Conservation (phyloP, 805 yeast genomes). For the Sugiyamaella smithiae region DNA sequence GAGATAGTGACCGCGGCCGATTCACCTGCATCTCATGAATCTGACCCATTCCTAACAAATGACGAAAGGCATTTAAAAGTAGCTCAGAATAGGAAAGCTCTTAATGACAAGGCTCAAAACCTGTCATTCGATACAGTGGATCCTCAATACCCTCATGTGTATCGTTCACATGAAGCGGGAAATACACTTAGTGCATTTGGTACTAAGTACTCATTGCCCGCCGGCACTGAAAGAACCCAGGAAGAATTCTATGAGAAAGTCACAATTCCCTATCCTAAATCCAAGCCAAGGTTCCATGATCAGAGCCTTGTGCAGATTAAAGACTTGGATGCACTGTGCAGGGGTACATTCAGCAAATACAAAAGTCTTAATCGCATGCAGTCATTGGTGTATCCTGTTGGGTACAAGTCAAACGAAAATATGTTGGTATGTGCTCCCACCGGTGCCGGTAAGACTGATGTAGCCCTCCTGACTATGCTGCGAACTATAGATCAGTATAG, state of each 20-base stretch:
- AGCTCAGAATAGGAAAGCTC: conserved; percentile 22
- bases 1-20: conserved; percentile 7
- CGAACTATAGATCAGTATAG: conserved; percentile 71
- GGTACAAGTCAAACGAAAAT: conserved; percentile 88
- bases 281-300: conserved; percentile 19
- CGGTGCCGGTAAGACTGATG: conserved; percentile 97
- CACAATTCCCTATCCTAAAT: conserved; percentile 71
- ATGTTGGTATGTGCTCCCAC: conserved; percentile 97
- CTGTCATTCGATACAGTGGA: conserved; percentile 9
- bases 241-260: conserved; percentile 69
- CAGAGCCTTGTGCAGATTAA: conserved; percentile 52
- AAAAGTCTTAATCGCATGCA: conserved; percentile 81
- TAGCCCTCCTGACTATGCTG: conserved; percentile 76
- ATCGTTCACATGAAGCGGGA: conserved; percentile 62
- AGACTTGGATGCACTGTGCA: conserved; percentile 74
- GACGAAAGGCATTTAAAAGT: conserved; percentile 25
- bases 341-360: conserved; percentile 79
- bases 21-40: background rate
- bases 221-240: conserved; percentile 58
- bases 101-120: conserved; percentile 19
- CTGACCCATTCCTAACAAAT: conserved; percentile 14
- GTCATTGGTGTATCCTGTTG: conserved; percentile 86
- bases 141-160: conserved; percentile 78
- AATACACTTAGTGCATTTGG: conserved; percentile 76
- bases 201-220: conserved; percentile 72